Evolutionary conservation across 371 early-diverging fungal genomes (phyloP).

Genomic region (Blastocladiella emersonii): DNA sequence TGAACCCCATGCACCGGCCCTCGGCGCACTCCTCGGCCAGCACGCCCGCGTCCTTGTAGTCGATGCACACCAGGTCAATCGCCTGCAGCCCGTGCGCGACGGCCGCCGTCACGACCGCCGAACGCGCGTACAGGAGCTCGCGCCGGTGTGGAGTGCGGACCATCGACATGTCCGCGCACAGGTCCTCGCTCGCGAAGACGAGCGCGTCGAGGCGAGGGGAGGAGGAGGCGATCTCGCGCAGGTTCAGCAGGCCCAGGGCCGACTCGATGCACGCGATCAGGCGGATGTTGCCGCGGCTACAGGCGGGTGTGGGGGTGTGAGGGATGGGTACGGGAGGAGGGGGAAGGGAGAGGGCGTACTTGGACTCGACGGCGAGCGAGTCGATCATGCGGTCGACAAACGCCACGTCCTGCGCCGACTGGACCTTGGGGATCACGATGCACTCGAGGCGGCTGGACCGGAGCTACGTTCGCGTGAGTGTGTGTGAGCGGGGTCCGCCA

Average conservation of each 20-base stretch:
- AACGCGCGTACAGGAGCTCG: constrained; percentile 69
- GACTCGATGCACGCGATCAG: constrained; percentile 77
- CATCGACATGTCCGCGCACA: constrained; percentile 68
- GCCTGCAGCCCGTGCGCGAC: constrained; percentile 62
- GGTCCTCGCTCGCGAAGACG: constrained; percentile 88
- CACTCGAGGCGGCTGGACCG: constrained; percentile 53
- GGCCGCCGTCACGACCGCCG: constrained; percentile 63
- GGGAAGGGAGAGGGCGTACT: constrained; percentile 22
- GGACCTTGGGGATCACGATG: constrained; percentile 83
- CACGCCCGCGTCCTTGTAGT: constrained; percentile 49
- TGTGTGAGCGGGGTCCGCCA: background rate
- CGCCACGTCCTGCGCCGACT: constrained; percentile 58
- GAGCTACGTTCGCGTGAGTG: constrained; percentile 26
- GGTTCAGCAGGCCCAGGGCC: constrained; percentile 69
- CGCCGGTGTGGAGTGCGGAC: constrained; percentile 49
- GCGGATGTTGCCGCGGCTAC: constrained; percentile 47
- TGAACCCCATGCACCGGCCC: constrained; percentile 80
- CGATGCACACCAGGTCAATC: constrained; percentile 54
- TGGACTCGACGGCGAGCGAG: constrained; percentile 48
- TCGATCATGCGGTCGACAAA: constrained; percentile 70
- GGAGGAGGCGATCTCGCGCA: constrained; percentile 59
- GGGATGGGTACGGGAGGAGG: too few species aligned
- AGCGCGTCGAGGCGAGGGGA: constrained; percentile 60
- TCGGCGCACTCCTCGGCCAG: constrained; percentile 66
- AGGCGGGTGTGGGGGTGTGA: background rate